Evolutionary conservation across 495 filamentous ascomycete genomes (phyloP).

Genomic region (Evansstolkia leycettana): DNA sequence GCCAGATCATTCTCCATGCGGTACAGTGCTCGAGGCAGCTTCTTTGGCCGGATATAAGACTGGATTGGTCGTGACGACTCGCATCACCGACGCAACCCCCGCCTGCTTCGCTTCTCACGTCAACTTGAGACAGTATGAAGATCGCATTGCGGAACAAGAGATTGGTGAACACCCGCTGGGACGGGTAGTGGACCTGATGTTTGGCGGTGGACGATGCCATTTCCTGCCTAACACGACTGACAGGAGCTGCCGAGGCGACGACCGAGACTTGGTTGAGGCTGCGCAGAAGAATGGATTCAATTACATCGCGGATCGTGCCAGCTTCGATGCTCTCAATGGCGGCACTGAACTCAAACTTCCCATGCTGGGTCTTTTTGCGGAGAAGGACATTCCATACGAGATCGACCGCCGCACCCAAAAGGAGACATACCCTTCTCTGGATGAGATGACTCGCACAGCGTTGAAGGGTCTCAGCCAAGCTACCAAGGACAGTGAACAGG

Average conservation of each 20-base stretch:
- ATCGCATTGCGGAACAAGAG: slow-evolving; percentile 84
- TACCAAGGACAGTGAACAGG: slow-evolving; percentile 73
- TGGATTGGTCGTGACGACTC: slow-evolving; percentile 87
- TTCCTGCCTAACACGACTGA: slow-evolving; percentile 71
- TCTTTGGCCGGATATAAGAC: slow-evolving; percentile 85
- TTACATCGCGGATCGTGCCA: slow-evolving; percentile 57
- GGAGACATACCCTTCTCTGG: slow-evolving; percentile 73
- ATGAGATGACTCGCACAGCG: slow-evolving; percentile 83
- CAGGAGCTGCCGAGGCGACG: slow-evolving; percentile 67
- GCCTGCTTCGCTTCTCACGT: slow-evolving; percentile 92
- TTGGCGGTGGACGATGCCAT: slow-evolving; percentile 88
- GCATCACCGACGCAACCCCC: slow-evolving; percentile 94
- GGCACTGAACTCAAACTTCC: slow-evolving; percentile 70
- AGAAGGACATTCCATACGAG: slow-evolving; percentile 78
- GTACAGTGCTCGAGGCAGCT: slow-evolving; percentile 89
- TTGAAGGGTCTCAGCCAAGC: slow-evolving; percentile 68
- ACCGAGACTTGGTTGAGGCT: slow-evolving; percentile 52
- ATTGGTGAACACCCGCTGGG: slow-evolving; percentile 79
- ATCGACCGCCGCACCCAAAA: slow-evolving; percentile 71
- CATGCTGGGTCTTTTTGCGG: slow-evolving; percentile 75
- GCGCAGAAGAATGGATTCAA: slow-evolving; percentile 67
- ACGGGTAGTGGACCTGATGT: slow-evolving; percentile 74
- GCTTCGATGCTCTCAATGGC: slow-evolving; percentile 64
- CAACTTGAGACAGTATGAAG: slow-evolving; percentile 64
- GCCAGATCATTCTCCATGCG: slow-evolving; percentile 75